These are phyloP conservation scores for Aspergillus sp. DNA, from an alignment of 2,329 filamentous ascomycete genomes.

Conservation along the genomic window DNA sequence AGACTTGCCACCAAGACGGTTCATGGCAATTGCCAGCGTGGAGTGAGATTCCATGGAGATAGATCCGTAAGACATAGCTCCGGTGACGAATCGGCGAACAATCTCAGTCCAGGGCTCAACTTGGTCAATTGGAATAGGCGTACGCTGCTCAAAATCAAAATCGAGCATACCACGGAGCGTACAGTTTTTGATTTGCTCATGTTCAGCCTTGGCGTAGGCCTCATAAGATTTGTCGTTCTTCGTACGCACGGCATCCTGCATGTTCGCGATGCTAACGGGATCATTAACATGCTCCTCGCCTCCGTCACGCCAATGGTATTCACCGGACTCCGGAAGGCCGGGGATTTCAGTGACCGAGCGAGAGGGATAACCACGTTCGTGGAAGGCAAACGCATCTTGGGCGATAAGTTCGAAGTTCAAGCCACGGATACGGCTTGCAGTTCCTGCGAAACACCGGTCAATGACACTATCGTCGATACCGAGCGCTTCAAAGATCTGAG, in stretches of 20 bases:
- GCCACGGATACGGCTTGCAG: slow-evolving; percentile 89
- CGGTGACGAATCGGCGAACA: slow-evolving; percentile 91
- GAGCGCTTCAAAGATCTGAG: slow-evolving; percentile 95
- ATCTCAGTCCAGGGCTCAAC: slow-evolving; percentile 99
- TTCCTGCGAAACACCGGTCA: slow-evolving; percentile 91
- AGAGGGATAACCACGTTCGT: slow-evolving; percentile 88
- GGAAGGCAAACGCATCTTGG: slow-evolving; percentile 90
- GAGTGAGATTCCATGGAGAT: slow-evolving; percentile 99
- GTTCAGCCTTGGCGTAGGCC: slow-evolving; percentile 88
- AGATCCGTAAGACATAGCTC: slow-evolving; percentile 97
- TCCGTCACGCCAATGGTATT: slow-evolving; percentile 98
- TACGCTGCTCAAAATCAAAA: slow-evolving; percentile 88
- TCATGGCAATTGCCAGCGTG: slow-evolving; percentile 94
- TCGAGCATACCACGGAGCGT: slow-evolving; percentile 91
- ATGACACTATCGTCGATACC: slow-evolving; percentile 90
- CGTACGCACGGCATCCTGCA: slow-evolving; percentile 91
- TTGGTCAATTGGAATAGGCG: slow-evolving; percentile 87
- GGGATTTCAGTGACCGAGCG: slow-evolving; percentile 73
- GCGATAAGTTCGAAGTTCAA: slow-evolving; percentile 92
- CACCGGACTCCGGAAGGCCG: slow-evolving; percentile 85
- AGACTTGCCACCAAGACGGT: slow-evolving; percentile 91
- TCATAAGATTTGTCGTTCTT: slow-evolving; percentile 99
- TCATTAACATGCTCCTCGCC: slow-evolving; percentile 96
- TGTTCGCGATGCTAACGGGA: slow-evolving; percentile 90
- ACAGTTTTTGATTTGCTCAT: slow-evolving; percentile 95